Percentiles rank a stretch among this genome's conserved stretches.
phyloP scores from a whole-genome alignment of 129 eudicot genomes.

The Artemisia argyi region DNA sequence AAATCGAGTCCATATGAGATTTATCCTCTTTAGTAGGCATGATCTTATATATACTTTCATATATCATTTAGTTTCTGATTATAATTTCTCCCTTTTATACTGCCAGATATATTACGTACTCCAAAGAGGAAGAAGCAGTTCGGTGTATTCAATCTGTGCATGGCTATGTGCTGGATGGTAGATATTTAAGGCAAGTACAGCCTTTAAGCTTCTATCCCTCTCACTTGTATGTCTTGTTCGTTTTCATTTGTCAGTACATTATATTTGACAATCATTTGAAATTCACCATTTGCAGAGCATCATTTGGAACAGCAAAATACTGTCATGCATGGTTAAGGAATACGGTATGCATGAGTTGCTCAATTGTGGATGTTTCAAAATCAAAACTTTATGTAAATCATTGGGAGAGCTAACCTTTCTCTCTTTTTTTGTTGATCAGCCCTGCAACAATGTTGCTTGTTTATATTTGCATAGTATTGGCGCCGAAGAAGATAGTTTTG shows the following conservation, averaged over 20 bases:
- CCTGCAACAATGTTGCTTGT: slow-evolving; percentile 72
- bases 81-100: neutral
- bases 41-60: neutral
- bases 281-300: slow-evolving; percentile 53
- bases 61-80: neutral
- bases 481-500: slow-evolving; percentile 83
- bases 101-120: slow-evolving; percentile 62
- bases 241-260: neutral
- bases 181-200: slow-evolving; percentile 54
- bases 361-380: slow-evolving; percentile 5
- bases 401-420: slow-evolving; percentile 5
- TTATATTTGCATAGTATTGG: slow-evolving; percentile 76
- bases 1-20: slow-evolving; percentile 9
- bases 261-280: slow-evolving; percentile 7
- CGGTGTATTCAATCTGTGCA: slow-evolving; percentile 75
- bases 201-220: neutral
- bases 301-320: slow-evolving; percentile 84
- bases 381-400: neutral
- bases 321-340: slow-evolving; percentile 84
- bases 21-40: neutral
- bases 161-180: slow-evolving; percentile 72
- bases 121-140: slow-evolving; percentile 78
- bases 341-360: slow-evolving; percentile 45
- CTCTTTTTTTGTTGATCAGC: slow-evolving; percentile 44
- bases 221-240: slow-evolving; percentile 6